Base-by-base conservation (phyloP, 306 rosid genomes). In the Cucurbita maxima region DNA sequence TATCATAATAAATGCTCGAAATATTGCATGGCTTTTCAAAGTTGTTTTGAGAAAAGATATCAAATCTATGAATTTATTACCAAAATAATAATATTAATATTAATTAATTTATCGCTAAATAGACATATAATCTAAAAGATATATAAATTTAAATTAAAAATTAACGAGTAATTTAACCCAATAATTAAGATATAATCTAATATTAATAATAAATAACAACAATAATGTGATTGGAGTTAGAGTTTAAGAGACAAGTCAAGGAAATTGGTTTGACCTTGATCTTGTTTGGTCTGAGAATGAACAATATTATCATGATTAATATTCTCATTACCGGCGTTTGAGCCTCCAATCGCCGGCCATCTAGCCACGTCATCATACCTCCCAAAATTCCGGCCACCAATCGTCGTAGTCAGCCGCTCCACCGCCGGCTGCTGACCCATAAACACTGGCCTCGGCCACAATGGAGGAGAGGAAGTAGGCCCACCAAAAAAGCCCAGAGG, bases 231-330 rank as follows among this genome's bases (percentile, higher is more conserved):
- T 40, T 45, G 7, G 52, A 3, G 55, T 67, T 67, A 67, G 72
- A 67, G 72, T 45, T 45, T 67, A 1, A 67, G 72, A 67, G 72
- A 67, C 12, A 67, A 67, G 18, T 67, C 72, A 12, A 67, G 40
- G 11, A 67, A 67, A 14, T 19, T 67, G 19, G 18, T 20, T 12
- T 67, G 66, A 59, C 36, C 72, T 19, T 44, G 38, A 20, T 67
- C 72, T 25, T 25, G 25, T 25, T 25, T 25, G 25, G 25, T 25
- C 10, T 20, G 54, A 67, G 72, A 44, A 45, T 20, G 72, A 67
- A 67, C 55, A 67, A 44, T 45, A 67, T 20, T 37, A 61, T 3
- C 16, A 20, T 67, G 36, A 60, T n/a, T 61, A 61, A 5, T 44
- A 44, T 37, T 43, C 5, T 66, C 36, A 11, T 67, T 67, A 67